Evolutionary conservation across 1,284 basidiomycete species (phyloP), one percentile per base, ranked within the genome.

Genomic region (Mycena citricolor): DNA sequence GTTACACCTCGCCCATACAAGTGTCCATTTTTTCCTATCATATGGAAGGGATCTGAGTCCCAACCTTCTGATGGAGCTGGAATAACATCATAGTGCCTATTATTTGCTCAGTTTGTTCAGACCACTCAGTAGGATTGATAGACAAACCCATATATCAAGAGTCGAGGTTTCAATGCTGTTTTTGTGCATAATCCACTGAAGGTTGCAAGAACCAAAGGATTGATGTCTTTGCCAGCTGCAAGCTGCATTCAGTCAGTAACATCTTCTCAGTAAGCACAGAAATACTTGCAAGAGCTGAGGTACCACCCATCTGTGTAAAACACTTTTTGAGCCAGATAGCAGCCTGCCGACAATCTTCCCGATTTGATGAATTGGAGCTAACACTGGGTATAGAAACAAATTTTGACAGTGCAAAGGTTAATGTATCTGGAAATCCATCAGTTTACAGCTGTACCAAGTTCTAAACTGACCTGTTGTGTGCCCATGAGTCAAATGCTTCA

Each of bases 1-100:
- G 87, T 87, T 3, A 90, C 86, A 1, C 95, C 95, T 20, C 95
- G 83, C 2, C 93, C 95, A 60, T 97, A 97, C 0, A 98, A 73
- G 60, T 94, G 95, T 0, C 95, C 95, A 58, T 97, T 92, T 8
- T 83, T 76, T 1, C 93, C 94, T 0, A 79, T 80, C 45, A 98
- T 68, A 5, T 70, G 74, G 68, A 93, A 99, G 0, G 95, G 94
- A 50, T 90, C 81, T 5, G 85, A 83, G n/a, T 75, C 68, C 94
- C 94, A 98, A 12, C 83, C 81, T 10, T 77, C 70, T 4, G 70
- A 64, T 1, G 81, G 82, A 1, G 90, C 91, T 1, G 86, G 73
- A 35, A 97, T 91, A 19, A 97, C 90, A 58, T 97, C 94, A 66
- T 97, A 97, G 61, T 97, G 93, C 2, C 86, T 90, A 43, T 11